Evolutionary conservation across 345 rosid genomes (phyloP), one percentile per base, ranked within the genome.

Genomic region (Gossypium rotundifolium): DNA sequence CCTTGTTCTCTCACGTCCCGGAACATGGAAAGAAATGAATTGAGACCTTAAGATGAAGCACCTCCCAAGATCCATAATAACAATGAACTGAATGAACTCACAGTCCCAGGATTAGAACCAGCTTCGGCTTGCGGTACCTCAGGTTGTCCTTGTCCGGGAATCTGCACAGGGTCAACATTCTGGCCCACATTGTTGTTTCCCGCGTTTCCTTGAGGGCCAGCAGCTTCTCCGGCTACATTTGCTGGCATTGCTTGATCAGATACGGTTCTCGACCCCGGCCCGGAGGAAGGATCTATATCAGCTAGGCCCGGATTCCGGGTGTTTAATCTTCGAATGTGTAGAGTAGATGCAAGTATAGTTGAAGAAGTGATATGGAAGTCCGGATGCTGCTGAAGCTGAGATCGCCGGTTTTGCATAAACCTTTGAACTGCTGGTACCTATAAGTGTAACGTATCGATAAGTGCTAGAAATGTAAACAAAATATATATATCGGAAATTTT

Each of bases 401-500:
- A 84, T 8, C 91, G 89, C 57, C 94, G 80, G 76, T 84, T 84
- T 83, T 88, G 96, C 81, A 96, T 87, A 81, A 87, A 91, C 80
- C 98, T 87, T 64, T 93, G 97, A 53, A 93, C 85, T 16, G 99
- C 96, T 6, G 98, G 99, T 38, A 93, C 99, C 99, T 96, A 75
- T 11, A 60, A 66, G 71, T 22, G 54, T 38, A 69, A 60, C 20
- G 14, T 18, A 52, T 2, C 0, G 42, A 17, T 9, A 68, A 70
- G 72, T 16, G 20, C 52, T 9, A 51, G 40, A 57, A 48, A 52
- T 20, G 29, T 6, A 54, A 73, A 73, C 16, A 29, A 55, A 69
- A 53, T 18, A 44, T 42, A 27, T 40, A 58, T 4, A 12, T 16
- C 9, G 22, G 51, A 65, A 40, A 29, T 7, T 18, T 52, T 17